These are phyloP conservation scores for Colletotrichum liriopes DNA, from an alignment of 2,329 filamentous ascomycete genomes.

Conservation along the genomic window DNA sequence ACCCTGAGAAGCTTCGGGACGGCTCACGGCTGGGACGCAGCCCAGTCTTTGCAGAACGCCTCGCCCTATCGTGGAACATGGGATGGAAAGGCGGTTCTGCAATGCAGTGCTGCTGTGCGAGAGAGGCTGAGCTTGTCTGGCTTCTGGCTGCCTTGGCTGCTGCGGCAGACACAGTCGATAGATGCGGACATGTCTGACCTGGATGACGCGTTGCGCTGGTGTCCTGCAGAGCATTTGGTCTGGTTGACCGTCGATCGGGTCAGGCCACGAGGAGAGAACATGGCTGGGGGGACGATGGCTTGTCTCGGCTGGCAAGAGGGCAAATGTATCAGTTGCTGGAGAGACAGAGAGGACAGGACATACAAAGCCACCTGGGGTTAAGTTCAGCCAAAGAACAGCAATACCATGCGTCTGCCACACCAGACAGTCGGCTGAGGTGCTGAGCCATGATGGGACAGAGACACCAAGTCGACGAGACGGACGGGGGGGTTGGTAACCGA, in stretches of 20 bases:
- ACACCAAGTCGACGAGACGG: conserved; percentile 8
- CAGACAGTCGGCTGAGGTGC: background rate
- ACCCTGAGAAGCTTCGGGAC: background rate
- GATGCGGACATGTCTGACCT: background rate
- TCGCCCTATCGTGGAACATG: conserved; percentile 24
- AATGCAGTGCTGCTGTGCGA: background rate
- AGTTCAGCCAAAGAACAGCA: conserved; percentile 2
- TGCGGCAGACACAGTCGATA: background rate
- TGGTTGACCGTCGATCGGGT: background rate
- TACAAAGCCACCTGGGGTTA: background rate
- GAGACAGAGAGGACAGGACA: background rate
- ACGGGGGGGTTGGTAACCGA: conserved; percentile 7
- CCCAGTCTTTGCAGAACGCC: background rate
- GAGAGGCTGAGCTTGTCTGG: conserved; percentile 15
- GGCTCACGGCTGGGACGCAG: conserved; percentile 5
- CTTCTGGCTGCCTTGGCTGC: conserved; percentile 13
- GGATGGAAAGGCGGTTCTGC: conserved; percentile 22
- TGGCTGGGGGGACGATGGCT: conserved; percentile 6
- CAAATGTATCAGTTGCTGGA: background rate
- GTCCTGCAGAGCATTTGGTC: conserved; percentile 31
- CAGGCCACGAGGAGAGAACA: conserved; percentile 33
- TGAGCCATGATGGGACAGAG: background rate
- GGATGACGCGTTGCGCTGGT: conserved; percentile 16
- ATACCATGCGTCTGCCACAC: conserved; percentile 24
- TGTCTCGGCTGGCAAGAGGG: conserved; percentile 9